These are phyloP conservation scores for Geotrichum bryndzae DNA, from an alignment of 1,139 yeast species.

Conservation along the genomic window DNA sequence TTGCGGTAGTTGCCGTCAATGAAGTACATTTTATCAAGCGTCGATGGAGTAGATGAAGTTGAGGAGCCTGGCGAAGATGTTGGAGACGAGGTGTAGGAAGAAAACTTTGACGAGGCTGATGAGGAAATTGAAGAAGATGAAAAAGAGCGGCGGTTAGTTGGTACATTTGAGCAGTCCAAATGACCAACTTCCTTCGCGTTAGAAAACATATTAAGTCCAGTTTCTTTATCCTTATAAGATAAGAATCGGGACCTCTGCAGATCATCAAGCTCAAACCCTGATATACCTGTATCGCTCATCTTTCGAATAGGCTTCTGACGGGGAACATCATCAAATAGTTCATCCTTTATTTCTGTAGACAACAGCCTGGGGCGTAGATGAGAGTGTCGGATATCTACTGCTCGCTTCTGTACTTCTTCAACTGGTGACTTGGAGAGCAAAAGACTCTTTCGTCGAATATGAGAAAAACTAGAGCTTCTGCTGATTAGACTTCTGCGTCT, in stretches of 20 bases:
- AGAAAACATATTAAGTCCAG: neutral
- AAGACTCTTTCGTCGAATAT: slow-evolving; percentile 2
- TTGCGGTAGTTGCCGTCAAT: neutral
- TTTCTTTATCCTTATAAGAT: neutral
- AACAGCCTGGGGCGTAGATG: slow-evolving; percentile 66
- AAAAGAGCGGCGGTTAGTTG: neutral
- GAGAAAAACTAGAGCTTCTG: slow-evolving; percentile 1
- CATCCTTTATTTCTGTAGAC: slow-evolving; percentile 74
- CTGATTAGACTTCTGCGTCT: neutral
- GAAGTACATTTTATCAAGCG: neutral
- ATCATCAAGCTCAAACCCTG: neutral
- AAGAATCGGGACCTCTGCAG: neutral
- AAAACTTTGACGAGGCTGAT: neutral
- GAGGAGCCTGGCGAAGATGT: slow-evolving; percentile 2
- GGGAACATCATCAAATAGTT: neutral
- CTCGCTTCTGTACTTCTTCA: slow-evolving; percentile 28
- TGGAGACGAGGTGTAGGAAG: slow-evolving; percentile 1
- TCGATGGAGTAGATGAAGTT: slow-evolving; percentile 1
- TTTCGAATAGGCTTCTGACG: neutral
- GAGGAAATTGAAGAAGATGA: slow-evolving; percentile 9
- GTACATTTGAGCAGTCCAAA: neutral
- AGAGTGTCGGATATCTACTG: slow-evolving; percentile 64
- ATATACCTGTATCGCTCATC: neutral
- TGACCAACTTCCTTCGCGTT: neutral
- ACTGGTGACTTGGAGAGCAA: slow-evolving; percentile 36